Evolutionary conservation across 805 yeast genomes (phyloP).

Genomic region (Yamadazyma phyllophila): DNA sequence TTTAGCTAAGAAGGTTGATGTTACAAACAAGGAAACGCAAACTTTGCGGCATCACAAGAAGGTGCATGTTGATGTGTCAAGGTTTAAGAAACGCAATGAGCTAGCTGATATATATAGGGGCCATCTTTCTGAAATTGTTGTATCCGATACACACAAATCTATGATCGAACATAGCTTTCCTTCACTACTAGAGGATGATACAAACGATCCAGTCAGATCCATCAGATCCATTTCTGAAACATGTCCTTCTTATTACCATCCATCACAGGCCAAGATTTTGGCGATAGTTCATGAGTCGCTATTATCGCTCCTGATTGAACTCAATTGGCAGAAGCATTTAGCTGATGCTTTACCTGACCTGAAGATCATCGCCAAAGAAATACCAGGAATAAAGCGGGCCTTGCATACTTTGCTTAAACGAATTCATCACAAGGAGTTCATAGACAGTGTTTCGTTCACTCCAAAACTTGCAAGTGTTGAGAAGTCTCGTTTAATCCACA

Average conservation of each 20-base stretch:
- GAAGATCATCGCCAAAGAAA: slow-evolving; percentile 5
- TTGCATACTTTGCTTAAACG: not conserved
- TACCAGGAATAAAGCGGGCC: not conserved
- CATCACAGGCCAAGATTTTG: slow-evolving; percentile 5
- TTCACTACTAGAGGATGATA: no score
- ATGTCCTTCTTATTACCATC: slow-evolving; percentile 9
- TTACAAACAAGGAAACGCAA: not conserved
- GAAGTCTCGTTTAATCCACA: slow-evolving; percentile 7
- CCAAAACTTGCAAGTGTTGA: not conserved
- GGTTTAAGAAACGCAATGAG: not conserved
- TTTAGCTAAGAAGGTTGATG: not conserved
- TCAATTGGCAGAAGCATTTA: slow-evolving; percentile 24
- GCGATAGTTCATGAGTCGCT: slow-evolving; percentile 17
- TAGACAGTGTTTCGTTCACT: not conserved
- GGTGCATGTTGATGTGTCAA: not conserved
- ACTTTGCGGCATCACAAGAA: not conserved
- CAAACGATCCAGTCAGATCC: not conserved
- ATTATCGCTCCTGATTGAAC: slow-evolving; percentile 27
- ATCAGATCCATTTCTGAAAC: not conserved
- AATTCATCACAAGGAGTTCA: not conserved
- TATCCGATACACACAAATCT: no score
- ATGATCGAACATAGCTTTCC: no score
- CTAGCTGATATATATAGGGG: not conserved
- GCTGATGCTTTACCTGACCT: slow-evolving; percentile 9
- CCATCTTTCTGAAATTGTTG: not conserved